Evolutionary conservation across 2,329 filamentous ascomycete genomes (phyloP).

Genomic region (Penicillium sp.): DNA sequence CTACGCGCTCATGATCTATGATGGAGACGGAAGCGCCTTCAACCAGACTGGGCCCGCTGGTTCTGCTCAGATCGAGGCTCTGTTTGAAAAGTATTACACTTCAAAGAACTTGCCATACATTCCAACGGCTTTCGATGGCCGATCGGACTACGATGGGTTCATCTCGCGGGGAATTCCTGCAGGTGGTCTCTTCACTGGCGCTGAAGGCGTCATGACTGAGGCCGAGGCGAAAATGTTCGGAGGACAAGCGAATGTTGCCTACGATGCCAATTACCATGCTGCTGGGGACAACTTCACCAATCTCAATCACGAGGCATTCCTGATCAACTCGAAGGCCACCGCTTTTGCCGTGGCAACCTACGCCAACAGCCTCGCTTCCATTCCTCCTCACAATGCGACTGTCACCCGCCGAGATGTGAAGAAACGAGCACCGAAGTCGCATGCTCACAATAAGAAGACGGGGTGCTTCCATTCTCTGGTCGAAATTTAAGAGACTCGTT

Average conservation of each 20-base stretch:
- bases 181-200: slow-evolving; percentile 76
- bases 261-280: slow-evolving; percentile 60
- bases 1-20: slow-evolving; percentile 58
- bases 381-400: slow-evolving; percentile 20
- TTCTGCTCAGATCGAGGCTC: slow-evolving; percentile 67
- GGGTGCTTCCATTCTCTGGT: slow-evolving; percentile 29
- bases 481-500: not conserved
- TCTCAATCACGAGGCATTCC: slow-evolving; percentile 44
- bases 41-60: slow-evolving; percentile 61
- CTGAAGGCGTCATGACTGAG: slow-evolving; percentile 73
- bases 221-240: slow-evolving; percentile 69
- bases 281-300: slow-evolving; percentile 57
- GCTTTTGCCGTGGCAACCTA: slow-evolving; percentile 34
- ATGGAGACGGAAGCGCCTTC: slow-evolving; percentile 49
- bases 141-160: slow-evolving; percentile 79
- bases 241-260: slow-evolving; percentile 63
- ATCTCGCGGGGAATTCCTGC: slow-evolving; percentile 71
- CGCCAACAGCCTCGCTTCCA: slow-evolving; percentile 25
- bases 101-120: slow-evolving; percentile 65
- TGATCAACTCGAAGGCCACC: slow-evolving; percentile 30
- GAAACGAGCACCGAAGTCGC: slow-evolving; percentile 10
- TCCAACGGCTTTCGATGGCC: slow-evolving; percentile 74
- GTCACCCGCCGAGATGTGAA: not conserved
- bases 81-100: slow-evolving; percentile 70
- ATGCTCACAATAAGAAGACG: slow-evolving; percentile 19